Evolutionary conservation across 768 basidiomycete genomes (phyloP).

Genomic region (Trametes maxima): DNA sequence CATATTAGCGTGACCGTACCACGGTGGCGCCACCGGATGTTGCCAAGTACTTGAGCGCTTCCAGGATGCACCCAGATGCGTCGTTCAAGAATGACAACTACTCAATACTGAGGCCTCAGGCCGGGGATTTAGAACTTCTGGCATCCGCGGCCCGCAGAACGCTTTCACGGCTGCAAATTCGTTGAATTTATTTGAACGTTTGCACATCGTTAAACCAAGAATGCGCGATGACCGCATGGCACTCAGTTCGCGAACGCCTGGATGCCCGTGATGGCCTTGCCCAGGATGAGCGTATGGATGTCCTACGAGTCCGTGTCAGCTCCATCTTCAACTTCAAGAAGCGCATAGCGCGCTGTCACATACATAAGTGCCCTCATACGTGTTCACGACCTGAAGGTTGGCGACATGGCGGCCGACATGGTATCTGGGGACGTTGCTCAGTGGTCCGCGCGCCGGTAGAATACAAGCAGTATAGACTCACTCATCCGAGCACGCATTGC

Average conservation of each 20-base stretch:
- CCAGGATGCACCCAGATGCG: too few relatives aligned
- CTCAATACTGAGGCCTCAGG: too few relatives aligned
- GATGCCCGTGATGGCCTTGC: conserved; percentile 89
- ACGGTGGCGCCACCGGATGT: too few relatives aligned
- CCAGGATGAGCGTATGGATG: conserved; percentile 89
- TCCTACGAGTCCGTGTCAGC: conserved; percentile 48
- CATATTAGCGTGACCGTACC: too few relatives aligned
- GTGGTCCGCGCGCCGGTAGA: background rate
- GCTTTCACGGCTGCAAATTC: too few relatives aligned
- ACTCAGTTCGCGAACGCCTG: conserved; percentile 73
- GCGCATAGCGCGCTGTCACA: conserved; percentile 26
- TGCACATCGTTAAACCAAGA: too few relatives aligned
- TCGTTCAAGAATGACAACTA: too few relatives aligned
- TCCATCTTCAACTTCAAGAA: background rate
- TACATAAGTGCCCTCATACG: conserved; percentile 85
- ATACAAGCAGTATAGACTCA: conserved; percentile 42
- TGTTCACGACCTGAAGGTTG: conserved; percentile 94
- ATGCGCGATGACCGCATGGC: too few relatives aligned
- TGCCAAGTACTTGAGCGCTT: too few relatives aligned
- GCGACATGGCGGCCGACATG: conserved; percentile 94
- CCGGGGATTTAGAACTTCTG: too few relatives aligned
- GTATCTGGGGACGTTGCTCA: conserved; percentile 53
- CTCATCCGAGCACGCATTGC: conserved; percentile 94
- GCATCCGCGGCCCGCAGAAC: too few relatives aligned
- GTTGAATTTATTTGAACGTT: too few relatives aligned